phyloP scores from a whole-genome alignment of 176 grass and related monocot genomes.

The Bothriochloa decipiens region DNA sequence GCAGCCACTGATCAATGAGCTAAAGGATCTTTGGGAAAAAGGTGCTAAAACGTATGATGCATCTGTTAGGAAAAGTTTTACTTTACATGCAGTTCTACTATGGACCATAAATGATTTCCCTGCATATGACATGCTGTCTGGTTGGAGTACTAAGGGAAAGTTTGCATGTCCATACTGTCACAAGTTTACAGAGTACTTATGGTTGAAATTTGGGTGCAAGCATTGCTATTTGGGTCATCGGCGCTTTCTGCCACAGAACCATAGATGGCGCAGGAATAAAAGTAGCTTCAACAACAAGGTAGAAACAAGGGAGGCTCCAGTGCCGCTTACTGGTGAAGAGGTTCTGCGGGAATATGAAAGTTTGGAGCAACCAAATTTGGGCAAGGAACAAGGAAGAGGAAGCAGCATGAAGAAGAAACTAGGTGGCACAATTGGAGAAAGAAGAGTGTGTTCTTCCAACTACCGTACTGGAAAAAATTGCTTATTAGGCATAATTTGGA shows the following conservation, averaged over 20 bases:
- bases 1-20: not conserved
- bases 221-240: not conserved
- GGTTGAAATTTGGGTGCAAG: not conserved
- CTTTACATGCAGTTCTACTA: not conserved
- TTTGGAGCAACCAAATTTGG: constrained; percentile 11
- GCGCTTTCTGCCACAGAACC: not conserved
- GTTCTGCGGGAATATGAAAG: not conserved
- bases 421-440: not conserved
- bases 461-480: not conserved
- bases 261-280: not conserved
- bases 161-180: not conserved
- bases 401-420: not conserved
- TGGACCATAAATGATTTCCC: not conserved
- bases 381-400: not conserved
- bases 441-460: not conserved
- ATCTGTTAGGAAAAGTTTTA: not conserved
- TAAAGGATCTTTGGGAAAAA: too few species aligned
- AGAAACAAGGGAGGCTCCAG: not conserved
- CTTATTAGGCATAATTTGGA: constrained; percentile 9
- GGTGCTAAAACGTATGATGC: not conserved
- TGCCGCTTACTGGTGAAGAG: not conserved
- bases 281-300: not conserved
- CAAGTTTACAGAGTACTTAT: not conserved
- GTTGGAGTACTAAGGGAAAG: not conserved
- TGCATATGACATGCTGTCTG: not conserved